Conservation (phyloP, 2,329 filamentous ascomycete genomes). For the Botryotinia calthae region DNA sequence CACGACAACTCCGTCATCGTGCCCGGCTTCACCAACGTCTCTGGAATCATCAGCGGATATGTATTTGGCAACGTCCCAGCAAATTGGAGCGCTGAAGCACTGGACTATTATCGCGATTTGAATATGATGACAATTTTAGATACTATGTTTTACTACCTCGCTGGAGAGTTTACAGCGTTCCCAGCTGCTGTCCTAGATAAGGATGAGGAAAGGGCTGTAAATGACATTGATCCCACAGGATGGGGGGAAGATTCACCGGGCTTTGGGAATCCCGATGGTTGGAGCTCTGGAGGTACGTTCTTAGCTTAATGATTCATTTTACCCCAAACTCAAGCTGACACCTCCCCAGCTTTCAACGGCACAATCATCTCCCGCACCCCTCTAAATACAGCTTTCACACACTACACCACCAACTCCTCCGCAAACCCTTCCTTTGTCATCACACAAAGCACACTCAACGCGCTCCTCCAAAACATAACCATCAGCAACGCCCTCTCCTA, state of each 20-base stretch:
- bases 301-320: background rate
- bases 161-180: background rate
- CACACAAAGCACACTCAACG: constrained; percentile 26
- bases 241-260: background rate
- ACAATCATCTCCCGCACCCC: constrained; percentile 21
- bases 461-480: constrained; percentile 29
- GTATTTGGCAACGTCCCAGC: constrained; percentile 21
- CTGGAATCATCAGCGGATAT: background rate
- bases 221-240: background rate
- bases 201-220: background rate
- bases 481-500: constrained; percentile 24
- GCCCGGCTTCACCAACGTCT: constrained; percentile 13
- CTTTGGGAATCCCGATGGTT: background rate
- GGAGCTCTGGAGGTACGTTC: background rate
- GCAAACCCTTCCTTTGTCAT: constrained; percentile 22
- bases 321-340: background rate
- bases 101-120: constrained; percentile 24
- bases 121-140: constrained; percentile 23
- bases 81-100: constrained; percentile 24
- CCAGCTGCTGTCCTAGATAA: background rate
- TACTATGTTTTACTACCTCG: constrained; percentile 5
- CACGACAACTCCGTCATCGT: constrained; percentile 21
- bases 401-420: constrained; percentile 1
- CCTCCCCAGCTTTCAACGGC: background rate
- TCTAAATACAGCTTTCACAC: constrained; percentile 24